Conservation (phyloP, 176 grass and related monocot genomes). For the Poa annua region DNA sequence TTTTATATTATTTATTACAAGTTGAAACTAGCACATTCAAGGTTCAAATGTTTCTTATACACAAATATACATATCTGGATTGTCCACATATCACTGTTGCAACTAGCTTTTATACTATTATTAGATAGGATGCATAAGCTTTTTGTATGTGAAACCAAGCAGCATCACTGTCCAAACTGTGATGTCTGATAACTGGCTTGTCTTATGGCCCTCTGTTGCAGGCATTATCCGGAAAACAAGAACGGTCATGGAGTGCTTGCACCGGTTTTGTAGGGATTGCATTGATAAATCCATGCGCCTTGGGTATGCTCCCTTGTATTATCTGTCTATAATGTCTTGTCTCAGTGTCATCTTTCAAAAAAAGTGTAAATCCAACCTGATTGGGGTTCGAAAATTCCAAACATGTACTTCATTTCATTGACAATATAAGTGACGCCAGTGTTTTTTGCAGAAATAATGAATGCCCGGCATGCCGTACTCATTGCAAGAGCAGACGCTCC, state of each 20-base stretch:
- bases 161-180: slow-evolving; percentile 32
- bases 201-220: slow-evolving; percentile 50
- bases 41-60: not conserved
- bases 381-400: slow-evolving; percentile 11
- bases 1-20: slow-evolving; percentile 9
- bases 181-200: slow-evolving; percentile 22
- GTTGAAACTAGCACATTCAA: too few species aligned
- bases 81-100: slow-evolving; percentile 21
- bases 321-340: slow-evolving; percentile 33
- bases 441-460: slow-evolving; percentile 78
- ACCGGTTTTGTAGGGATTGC: slow-evolving; percentile 90
- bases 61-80: not conserved
- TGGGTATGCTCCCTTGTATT: slow-evolving; percentile 57
- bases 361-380: slow-evolving; percentile 16
- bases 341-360: slow-evolving; percentile 24
- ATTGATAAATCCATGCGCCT: slow-evolving; percentile 95
- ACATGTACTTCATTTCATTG: slow-evolving; percentile 7
- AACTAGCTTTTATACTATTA: slow-evolving; percentile 17
- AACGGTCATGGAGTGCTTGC: slow-evolving; percentile 91
- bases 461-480: slow-evolving; percentile 84
- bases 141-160: slow-evolving; percentile 38
- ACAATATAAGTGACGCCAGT: slow-evolving; percentile 1
- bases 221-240: slow-evolving; percentile 86
- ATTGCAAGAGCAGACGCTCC: slow-evolving; percentile 88
- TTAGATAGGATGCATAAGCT: slow-evolving; percentile 6